Evolutionary conservation across 495 filamentous ascomycete genomes (phyloP).

Genomic region (Neurospora sp.): DNA sequence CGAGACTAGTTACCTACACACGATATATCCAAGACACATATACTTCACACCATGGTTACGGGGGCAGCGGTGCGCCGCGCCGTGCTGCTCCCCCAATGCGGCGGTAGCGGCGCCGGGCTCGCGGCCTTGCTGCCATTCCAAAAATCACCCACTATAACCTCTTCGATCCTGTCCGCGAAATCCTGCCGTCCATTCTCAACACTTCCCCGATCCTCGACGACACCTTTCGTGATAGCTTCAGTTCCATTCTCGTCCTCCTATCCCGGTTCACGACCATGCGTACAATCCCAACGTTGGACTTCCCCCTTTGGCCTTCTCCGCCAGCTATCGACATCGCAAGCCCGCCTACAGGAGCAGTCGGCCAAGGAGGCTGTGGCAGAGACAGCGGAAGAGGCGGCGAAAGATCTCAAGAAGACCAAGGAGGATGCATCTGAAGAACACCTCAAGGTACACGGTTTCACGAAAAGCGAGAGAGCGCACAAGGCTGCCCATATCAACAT

Average conservation of each 20-base stretch:
- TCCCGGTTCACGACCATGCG: not conserved
- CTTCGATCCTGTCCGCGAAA: not conserved
- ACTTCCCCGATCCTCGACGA: not conserved
- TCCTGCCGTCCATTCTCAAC: conserved; percentile 8
- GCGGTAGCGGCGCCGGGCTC: conserved; percentile 7
- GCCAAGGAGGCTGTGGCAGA: conserved; percentile 1
- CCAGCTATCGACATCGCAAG: conserved; percentile 19
- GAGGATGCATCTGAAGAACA: conserved; percentile 14
- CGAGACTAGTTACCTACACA: conserved; percentile 1
- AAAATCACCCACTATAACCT: not conserved
- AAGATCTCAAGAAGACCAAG: conserved; percentile 5
- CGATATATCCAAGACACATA: not conserved
- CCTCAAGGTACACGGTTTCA: conserved; percentile 23
- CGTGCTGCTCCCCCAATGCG: conserved; percentile 26
- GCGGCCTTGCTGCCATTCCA: conserved; percentile 3
- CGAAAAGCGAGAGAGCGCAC: conserved; percentile 57
- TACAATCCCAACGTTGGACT: conserved; percentile 6
- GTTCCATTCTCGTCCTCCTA: not conserved
- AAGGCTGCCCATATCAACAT: conserved; percentile 88
- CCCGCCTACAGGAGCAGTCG: conserved; percentile 1
- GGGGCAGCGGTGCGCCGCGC: conserved; percentile 26
- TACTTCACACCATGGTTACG: conserved; percentile 18
- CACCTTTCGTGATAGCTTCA: not conserved
- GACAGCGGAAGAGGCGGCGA: conserved; percentile 4
- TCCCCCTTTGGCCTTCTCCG: conserved; percentile 18